These are phyloP conservation scores for Geosmithia morbida DNA, from an alignment of 2,329 filamentous ascomycete genomes.

Conservation along the genomic window DNA sequence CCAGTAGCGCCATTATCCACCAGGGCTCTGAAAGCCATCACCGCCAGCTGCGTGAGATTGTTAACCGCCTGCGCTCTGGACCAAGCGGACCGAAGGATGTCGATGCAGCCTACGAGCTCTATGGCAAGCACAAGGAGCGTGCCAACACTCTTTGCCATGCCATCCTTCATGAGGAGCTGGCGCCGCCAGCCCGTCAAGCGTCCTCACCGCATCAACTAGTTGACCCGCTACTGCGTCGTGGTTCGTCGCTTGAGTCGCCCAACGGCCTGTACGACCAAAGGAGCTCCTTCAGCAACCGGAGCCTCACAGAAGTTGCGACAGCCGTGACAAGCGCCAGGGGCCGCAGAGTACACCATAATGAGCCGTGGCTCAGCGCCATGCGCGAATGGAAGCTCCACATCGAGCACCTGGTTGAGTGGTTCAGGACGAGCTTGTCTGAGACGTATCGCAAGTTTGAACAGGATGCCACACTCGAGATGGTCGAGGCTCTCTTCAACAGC, in stretches of 20 bases:
- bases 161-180: slow-evolving; percentile 24
- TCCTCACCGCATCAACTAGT: slow-evolving; percentile 3
- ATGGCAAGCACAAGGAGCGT: slow-evolving; percentile 23
- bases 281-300: slow-evolving; percentile 21
- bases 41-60: slow-evolving; percentile 18
- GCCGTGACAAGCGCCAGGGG: slow-evolving; percentile 5
- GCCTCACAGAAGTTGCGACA: slow-evolving; percentile 16
- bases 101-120: slow-evolving; percentile 28
- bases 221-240: slow-evolving; percentile 9
- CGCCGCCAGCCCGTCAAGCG: slow-evolving; percentile 7
- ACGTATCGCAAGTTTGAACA: slow-evolving; percentile 31
- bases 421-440: slow-evolving; percentile 23
- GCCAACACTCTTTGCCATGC: slow-evolving; percentile 23
- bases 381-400: slow-evolving; percentile 29
- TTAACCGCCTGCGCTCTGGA: slow-evolving; percentile 19
- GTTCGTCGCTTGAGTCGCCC: slow-evolving; percentile 16
- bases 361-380: slow-evolving; percentile 21
- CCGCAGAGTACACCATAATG: slow-evolving; percentile 10
- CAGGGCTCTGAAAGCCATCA: slow-evolving; percentile 16
- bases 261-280: slow-evolving; percentile 17
- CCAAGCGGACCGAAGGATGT: slow-evolving; percentile 19
- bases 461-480: slow-evolving; percentile 24
- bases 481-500: slow-evolving; percentile 26
- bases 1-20: slow-evolving; percentile 9
- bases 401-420: slow-evolving; percentile 23